A percentile compares a stretch with the other conserved stretches of the same genome.
phyloP scores from a whole-genome alignment of 225 moss, liverwort and hornwort species.

The Straminergon stramineum region DNA sequence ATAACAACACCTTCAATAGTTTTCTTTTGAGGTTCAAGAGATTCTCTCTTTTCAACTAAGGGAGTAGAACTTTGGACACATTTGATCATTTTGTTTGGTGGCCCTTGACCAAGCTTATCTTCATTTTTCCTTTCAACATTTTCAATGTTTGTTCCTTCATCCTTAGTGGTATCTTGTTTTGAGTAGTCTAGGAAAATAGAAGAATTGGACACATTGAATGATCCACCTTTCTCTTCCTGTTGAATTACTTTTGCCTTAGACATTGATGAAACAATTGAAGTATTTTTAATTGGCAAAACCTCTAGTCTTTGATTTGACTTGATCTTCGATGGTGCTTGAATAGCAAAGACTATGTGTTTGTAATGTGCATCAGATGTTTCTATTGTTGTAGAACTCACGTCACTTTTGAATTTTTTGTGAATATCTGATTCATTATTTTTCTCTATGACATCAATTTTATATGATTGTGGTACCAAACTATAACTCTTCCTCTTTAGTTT shows the following conservation, averaged over 20 bases:
- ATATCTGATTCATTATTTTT: not conserved
- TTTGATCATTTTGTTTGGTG: not conserved
- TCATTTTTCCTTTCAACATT: not conserved
- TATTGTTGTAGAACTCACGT: not conserved
- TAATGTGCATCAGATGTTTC: not conserved
- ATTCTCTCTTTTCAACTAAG: not conserved
- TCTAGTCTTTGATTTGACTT: not conserved
- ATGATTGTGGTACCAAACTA: not conserved
- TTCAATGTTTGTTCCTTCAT: not conserved
- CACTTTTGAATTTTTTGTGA: not conserved
- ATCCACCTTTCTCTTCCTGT: not conserved
- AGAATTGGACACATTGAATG: not conserved
- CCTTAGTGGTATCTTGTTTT: not conserved
- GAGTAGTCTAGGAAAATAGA: too few species aligned
- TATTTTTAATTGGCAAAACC: not conserved
- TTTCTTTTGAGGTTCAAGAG: not conserved
- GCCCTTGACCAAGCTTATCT: not conserved
- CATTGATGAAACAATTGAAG: not conserved
- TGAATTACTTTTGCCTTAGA: not conserved
- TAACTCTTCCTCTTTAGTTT: not conserved
- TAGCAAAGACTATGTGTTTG: not conserved
- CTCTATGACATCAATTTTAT: not conserved
- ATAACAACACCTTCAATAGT: not conserved
- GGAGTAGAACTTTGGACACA: not conserved
- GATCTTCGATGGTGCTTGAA: slow-evolving; percentile 1